These are phyloP conservation scores for Furcasterigmium furcatum DNA, from an alignment of 2,329 filamentous ascomycete genomes.

Conservation along the genomic window DNA sequence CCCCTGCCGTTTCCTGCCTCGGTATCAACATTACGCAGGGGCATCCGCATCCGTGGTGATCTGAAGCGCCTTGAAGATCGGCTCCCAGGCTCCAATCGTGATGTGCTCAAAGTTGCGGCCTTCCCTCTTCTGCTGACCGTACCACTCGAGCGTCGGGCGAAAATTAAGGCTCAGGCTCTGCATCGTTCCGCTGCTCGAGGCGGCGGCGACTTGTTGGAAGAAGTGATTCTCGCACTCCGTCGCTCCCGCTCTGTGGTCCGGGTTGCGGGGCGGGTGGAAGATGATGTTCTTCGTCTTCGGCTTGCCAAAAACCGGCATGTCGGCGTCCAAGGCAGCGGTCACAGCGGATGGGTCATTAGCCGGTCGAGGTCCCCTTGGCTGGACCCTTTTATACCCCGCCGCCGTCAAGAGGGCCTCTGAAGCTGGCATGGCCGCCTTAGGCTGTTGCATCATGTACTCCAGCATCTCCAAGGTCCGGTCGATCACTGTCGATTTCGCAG, in stretches of 20 bases:
- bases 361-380: conserved; percentile 14
- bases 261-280: conserved; percentile 42
- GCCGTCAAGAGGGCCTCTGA: conserved; percentile 17
- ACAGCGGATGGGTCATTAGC: too few species aligned
- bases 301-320: conserved; percentile 15
- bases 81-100: conserved; percentile 38
- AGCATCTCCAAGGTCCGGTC: conserved; percentile 40
- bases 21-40: too few species aligned
- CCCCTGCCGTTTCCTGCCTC: too few species aligned
- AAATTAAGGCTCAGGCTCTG: conserved; percentile 30
- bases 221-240: conserved; percentile 38
- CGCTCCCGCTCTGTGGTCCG: conserved; percentile 11
- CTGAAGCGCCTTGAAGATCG: conserved; percentile 24
- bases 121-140: conserved; percentile 39
- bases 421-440: conserved; percentile 32
- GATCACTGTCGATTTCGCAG: conserved; percentile 25
- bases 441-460: conserved; percentile 22
- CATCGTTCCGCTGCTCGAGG: conserved; percentile 11
- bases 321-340: conserved; percentile 3
- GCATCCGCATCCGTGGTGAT: too few species aligned
- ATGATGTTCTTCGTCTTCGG: conserved; percentile 29
- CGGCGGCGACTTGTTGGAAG: conserved; percentile 29
- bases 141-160: conserved; percentile 49
- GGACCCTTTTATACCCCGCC: conserved; percentile 35
- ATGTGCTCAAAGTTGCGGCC: conserved; percentile 49